Conservation (phyloP, 1,284 basidiomycete genomes). For the Mycena citricolor region DNA sequence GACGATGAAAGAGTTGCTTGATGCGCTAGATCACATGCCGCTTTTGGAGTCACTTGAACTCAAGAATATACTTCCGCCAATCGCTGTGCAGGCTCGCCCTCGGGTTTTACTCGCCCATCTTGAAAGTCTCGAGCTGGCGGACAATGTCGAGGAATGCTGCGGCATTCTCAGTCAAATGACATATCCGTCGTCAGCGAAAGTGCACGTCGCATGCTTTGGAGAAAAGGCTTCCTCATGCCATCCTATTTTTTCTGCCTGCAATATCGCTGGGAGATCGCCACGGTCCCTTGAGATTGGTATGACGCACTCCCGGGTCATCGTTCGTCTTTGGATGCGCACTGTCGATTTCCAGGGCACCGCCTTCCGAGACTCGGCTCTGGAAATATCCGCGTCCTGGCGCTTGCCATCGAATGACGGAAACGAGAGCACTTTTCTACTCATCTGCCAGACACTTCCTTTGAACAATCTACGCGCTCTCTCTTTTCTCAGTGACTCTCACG, state of each 20-base stretch:
- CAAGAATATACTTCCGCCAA: slow-evolving; percentile 29
- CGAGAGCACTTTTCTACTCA: too few relatives aligned
- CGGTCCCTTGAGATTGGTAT: too few relatives aligned
- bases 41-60: slow-evolving; percentile 32
- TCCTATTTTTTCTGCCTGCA: slow-evolving; percentile 11
- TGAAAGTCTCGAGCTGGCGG: slow-evolving; percentile 6
- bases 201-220: slow-evolving; percentile 9
- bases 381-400: too few relatives aligned
- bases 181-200: slow-evolving; percentile 14
- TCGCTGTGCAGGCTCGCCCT: background rate
- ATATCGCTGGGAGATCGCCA: too few relatives aligned
- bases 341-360: too few relatives aligned
- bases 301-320: too few relatives aligned
- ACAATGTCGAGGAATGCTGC: slow-evolving; percentile 10
- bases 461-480: slow-evolving; percentile 6
- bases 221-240: background rate
- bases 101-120: slow-evolving; percentile 1
- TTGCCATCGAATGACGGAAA: too few relatives aligned
- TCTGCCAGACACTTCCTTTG: slow-evolving; percentile 9
- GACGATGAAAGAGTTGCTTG: slow-evolving; percentile 26
- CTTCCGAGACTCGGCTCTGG: too few relatives aligned
- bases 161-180: slow-evolving; percentile 18
- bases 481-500: slow-evolving; percentile 7
- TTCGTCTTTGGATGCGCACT: too few relatives aligned
- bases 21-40: slow-evolving; percentile 32